Conservation (phyloP, 768 basidiomycete species). For the Tricholoma hemisulphureum region DNA sequence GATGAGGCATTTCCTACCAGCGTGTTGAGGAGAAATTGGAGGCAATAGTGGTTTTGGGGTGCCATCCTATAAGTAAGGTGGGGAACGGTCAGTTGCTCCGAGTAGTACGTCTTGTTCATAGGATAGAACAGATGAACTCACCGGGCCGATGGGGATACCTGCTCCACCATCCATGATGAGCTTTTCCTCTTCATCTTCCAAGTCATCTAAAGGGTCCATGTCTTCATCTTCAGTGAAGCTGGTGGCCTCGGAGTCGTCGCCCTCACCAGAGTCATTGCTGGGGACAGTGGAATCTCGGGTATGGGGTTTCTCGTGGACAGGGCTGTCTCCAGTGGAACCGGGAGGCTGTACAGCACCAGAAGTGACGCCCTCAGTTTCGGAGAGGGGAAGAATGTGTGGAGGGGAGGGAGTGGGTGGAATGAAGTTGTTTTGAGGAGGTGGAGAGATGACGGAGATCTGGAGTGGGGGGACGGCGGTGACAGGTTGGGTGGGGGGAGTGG, state of each 20-base stretch:
- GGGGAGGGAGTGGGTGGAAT: constrained; percentile 36
- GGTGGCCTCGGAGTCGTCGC: constrained; percentile 61
- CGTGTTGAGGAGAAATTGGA: constrained; percentile 74
- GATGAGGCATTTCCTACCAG: constrained; percentile 91
- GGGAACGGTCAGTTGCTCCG: constrained; percentile 1
- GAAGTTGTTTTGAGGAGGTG: constrained; percentile 29
- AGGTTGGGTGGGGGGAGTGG: constrained; percentile 2
- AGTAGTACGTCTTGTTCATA: not conserved
- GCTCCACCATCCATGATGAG: constrained; percentile 89
- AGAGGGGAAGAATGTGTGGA: constrained; percentile 44
- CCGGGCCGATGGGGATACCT: constrained; percentile 92
- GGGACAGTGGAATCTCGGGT: constrained; percentile 39
- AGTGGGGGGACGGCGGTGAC: constrained; percentile 2
- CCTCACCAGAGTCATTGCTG: constrained; percentile 42
- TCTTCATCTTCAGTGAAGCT: constrained; percentile 72
- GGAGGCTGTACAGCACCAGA: constrained; percentile 93
- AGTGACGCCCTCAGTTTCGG: constrained; percentile 84
- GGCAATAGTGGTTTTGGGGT: constrained; percentile 84
- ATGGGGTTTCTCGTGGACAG: constrained; percentile 35
- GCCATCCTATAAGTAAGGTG: constrained; percentile 61
- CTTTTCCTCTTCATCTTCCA: constrained; percentile 88
- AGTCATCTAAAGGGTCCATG: constrained; percentile 55
- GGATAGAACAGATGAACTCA: constrained; percentile 40
- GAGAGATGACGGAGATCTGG: constrained; percentile 9
- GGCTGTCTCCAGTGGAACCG: constrained; percentile 66